Conservation (phyloP, 2,329 filamentous ascomycete genomes). For the Sordariomycetes sp. region DNA sequence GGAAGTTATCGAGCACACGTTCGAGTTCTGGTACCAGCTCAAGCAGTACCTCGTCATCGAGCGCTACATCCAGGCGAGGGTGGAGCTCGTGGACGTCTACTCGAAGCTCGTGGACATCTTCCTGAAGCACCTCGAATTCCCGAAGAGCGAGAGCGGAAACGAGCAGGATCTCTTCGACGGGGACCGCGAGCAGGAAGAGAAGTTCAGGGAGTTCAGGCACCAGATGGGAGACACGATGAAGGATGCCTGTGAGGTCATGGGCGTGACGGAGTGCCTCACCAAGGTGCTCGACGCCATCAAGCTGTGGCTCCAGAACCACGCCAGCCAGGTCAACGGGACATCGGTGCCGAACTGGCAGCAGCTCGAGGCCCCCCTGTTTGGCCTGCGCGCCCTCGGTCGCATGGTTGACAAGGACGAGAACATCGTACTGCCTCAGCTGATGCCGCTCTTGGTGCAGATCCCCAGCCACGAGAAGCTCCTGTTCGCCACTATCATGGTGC, state of each 20-base stretch:
- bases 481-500: constrained; percentile 95
- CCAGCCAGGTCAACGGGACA: constrained; percentile 55
- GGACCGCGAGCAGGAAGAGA: constrained; percentile 89
- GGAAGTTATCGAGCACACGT: constrained; percentile 87
- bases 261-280: constrained; percentile 75
- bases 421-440: constrained; percentile 78
- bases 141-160: constrained; percentile 57
- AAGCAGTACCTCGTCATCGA: constrained; percentile 93
- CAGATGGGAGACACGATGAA: constrained; percentile 97
- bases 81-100: constrained; percentile 69
- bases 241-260: constrained; percentile 92
- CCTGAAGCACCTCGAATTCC: constrained; percentile 81
- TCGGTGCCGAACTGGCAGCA: constrained; percentile 92
- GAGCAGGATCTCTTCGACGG: constrained; percentile 86
- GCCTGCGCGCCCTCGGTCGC: constrained; percentile 87
- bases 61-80: constrained; percentile 69
- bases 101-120: constrained; percentile 86
- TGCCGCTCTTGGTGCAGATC: constrained; percentile 87
- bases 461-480: constrained; percentile 95
- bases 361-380: constrained; percentile 87
- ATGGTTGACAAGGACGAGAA: constrained; percentile 89
- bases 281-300: constrained; percentile 84
- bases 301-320: constrained; percentile 76
- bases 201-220: constrained; percentile 92
- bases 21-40: constrained; percentile 95